Base-by-base conservation (phyloP, 208 protist genomes). In the Trypanosoma scelopori region DNA sequence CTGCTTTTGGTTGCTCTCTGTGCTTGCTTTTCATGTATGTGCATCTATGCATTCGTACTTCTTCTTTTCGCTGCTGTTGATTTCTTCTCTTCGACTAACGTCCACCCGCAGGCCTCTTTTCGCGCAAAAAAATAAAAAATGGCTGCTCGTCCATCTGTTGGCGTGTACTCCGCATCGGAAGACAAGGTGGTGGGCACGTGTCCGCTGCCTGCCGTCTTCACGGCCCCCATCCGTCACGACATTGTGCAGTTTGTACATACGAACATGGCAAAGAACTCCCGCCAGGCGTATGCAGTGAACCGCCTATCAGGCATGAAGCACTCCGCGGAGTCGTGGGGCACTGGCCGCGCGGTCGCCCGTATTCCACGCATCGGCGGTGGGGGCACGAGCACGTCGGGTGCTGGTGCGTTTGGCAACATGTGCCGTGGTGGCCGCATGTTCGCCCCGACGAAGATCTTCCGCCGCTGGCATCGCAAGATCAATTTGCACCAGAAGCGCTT, bases 371-470 rank as follows among this genome's bases (percentile, higher is more conserved):
- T 99, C 69, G 65, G 74, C 65, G 98, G 98, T 62, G 91, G 96
- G 69, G 99, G 99, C 88, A 99, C 98, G 57, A 91, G 95, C 89
- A 91, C 96, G 64, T 90, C 96, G 55, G 98, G 98, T 63, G 97
- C 99, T 84, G 99, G 95, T 95, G 98, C 98, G 57, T 99, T 99
- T 83, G 99, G 98, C 66, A 99, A 99, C 97, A 99, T 99, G 97
- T 99, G 97, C 92, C 92, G 98, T 81, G 91, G 92, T 71, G 99
- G 99, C 86, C 96, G 97, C 78, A 99, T 99, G 98, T 99, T 99
- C 80, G 89, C 93, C 39, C 98, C 98, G 59, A 99, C 97, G 63
- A 99, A 99, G 89, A 91, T 92, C 74, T 99, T 89, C 87, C 90
- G 98, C 85, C 90, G 93, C 67, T 99, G 98, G 98, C 95, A 99